Conservation (phyloP, 164 flowering plant species). For the Magnolia kwangsiensis region DNA sequence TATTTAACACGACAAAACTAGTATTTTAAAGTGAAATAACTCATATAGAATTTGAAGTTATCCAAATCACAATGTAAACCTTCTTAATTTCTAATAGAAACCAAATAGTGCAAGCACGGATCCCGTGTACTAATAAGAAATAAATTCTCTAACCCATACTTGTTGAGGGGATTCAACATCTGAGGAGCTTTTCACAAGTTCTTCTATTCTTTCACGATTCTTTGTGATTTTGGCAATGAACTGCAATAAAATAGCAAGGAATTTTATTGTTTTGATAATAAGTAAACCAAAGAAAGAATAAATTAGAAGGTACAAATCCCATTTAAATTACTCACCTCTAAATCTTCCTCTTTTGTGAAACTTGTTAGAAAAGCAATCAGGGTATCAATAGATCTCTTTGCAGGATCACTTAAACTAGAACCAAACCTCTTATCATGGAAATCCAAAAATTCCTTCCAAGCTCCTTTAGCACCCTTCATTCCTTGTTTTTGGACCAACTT, state of each 20-base stretch:
- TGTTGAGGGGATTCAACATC: slow-evolving; percentile 57
- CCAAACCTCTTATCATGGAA: slow-evolving; percentile 56
- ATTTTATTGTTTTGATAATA: neutral
- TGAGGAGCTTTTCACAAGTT: slow-evolving; percentile 24
- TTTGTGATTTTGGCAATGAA: slow-evolving; percentile 38
- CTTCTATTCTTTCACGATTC: slow-evolving; percentile 29
- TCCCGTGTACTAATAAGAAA: neutral
- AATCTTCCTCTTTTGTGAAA: slow-evolving; percentile 49
- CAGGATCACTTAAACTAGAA: slow-evolving; percentile 61
- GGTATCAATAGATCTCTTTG: slow-evolving; percentile 47
- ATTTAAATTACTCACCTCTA: slow-evolving; percentile 35
- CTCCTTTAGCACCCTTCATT: slow-evolving; percentile 61
- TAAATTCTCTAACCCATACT: slow-evolving; percentile 31
- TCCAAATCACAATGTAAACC: neutral
- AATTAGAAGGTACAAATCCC: neutral
- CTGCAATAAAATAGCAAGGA: slow-evolving; percentile 28
- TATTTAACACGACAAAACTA: too few species aligned
- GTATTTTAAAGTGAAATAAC: neutral
- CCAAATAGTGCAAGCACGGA: neutral
- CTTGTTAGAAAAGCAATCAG: slow-evolving; percentile 67
- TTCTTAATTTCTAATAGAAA: neutral
- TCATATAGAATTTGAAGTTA: too few species aligned
- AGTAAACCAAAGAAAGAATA: neutral
- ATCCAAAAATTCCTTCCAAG: slow-evolving; percentile 73
- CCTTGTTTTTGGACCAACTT: slow-evolving; percentile 60